Base-by-base conservation (phyloP, 2,329 filamentous ascomycete genomes). In the Phialemonium atrogriseum region DNA sequence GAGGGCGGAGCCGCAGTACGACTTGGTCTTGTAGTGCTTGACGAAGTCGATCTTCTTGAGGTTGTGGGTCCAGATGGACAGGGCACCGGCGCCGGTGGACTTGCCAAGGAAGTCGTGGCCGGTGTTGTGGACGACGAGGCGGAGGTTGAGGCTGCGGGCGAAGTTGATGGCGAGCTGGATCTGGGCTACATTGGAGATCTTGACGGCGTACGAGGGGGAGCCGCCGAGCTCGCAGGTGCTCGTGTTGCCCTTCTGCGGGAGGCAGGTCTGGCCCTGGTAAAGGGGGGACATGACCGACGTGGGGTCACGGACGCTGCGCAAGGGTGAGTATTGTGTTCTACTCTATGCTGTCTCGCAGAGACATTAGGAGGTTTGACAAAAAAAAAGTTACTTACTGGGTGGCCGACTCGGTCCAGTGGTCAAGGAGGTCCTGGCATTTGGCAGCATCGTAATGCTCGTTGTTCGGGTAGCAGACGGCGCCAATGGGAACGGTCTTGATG, bases 41-140 rank as follows among this genome's bases (percentile, higher is more conserved):
- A 35, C 10, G 30, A 38, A 36, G 5, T 39, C 24, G 21, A 53
- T 37, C n/a, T 28, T 24, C 39, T 46, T 44, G 27, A 46, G 35
- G 27, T 41, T 33, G 36, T 43, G 41, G n/a, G 41, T 46, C 43
- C 43, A 46, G 35, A 46, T 41, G 15, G 39, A 41, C 24, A 64
- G 46, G 0, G 58, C 46, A 5, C 59, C 57, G 26, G 50, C 53
- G n/a, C 59, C 59, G 5, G 40, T 30, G 2, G 49, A 55, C 44
- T 57, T 57, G 31, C 49, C 56, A 21, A 58, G 52, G 41, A 66
- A 70, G 41, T 71, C 66, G 42, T 73, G 70, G 17, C 66, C 68
- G 0, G 68, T 73, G 50, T 72, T 68, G 49, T 61, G 61, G 35
- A 63, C 45, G 8, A 60, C 50, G 9, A 64, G 42, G 8, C 59